Evolutionary conservation across 345 rosid species (phyloP), one percentile per base, ranked within the genome.

Genomic region (Combretum micranthum): DNA sequence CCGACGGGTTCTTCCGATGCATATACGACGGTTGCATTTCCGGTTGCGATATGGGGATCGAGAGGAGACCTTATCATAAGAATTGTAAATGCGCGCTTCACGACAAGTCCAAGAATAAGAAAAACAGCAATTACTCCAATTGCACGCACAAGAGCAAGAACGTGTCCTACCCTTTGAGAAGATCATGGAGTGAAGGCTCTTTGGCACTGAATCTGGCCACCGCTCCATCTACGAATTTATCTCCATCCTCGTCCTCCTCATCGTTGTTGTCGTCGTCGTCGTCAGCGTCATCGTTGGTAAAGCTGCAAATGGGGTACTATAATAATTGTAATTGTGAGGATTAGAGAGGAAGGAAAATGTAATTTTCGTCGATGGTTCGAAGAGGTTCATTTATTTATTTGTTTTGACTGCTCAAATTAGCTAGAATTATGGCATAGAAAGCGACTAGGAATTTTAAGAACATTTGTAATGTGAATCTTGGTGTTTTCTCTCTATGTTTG

Each of bases 71-170:
- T 12, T 76, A 76, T 62, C 80, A 72, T 61, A 70, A 70, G 13
- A 72, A 72, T 55, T 76, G 80, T 64, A 25, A 61, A 2, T 76
- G 80, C 22, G 75, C 80, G 0, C 72, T 76, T 47, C 77, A 72
- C 66, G 50, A 55, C 18, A 17, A 53, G 10, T 47, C n/a, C 13
- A 60, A 64, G 26, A 50, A 63, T 20, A 14, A 56, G 6, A 53
- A 62, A 13, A 47, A 50, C 0, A 15, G 46, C 39, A 15, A 65
- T 1, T 0, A 11, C 16, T 12, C 50, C 43, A 32, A 32, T 32
- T 39, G 61, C 17, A 20, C 42, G 22, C 47, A 53, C 21, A 69
- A 54, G 53, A 22, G 21, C 54, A 68, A 60, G 49, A 62, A 50
- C 47, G 69, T 75, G 12, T 64, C 73, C 17, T 75, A 71, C 20